phyloP scores from a whole-genome alignment of 164 flowering plant species.

The Tetracentron sinense region DNA sequence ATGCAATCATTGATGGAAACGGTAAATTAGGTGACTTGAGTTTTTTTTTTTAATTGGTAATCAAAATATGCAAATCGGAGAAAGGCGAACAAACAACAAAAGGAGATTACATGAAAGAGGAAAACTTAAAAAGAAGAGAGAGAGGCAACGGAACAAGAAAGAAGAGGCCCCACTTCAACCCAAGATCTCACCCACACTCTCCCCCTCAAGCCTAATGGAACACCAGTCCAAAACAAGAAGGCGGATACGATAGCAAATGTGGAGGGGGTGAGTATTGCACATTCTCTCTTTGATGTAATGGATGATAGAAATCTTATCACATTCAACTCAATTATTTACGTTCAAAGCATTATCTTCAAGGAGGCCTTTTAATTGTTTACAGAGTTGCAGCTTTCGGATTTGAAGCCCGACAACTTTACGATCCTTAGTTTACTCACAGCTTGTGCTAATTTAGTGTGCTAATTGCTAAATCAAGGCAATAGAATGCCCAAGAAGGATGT shows the following conservation, averaged over 20 bases:
- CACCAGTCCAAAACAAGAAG: too few species aligned
- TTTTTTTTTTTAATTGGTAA: too few species aligned
- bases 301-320: not conserved
- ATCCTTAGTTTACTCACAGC: slow-evolving; percentile 3
- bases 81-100: too few species aligned
- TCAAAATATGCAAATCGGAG: too few species aligned
- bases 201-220: too few species aligned
- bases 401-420: slow-evolving; percentile 5
- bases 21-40: slow-evolving; percentile 8
- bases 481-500: slow-evolving; percentile 14
- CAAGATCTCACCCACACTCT: too few species aligned
- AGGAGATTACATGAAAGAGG: too few species aligned
- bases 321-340: slow-evolving; percentile 12
- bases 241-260: too few species aligned
- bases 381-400: not conserved
- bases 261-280: too few species aligned
- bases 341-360: slow-evolving; percentile 5
- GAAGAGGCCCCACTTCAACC: too few species aligned
- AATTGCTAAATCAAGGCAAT: slow-evolving; percentile 8
- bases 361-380: slow-evolving; percentile 9
- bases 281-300: slow-evolving; percentile 3
- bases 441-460: slow-evolving; percentile 10
- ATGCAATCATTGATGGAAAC: slow-evolving; percentile 14
- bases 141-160: too few species aligned
- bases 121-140: too few species aligned